phyloP scores from a whole-genome alignment of 225 moss, liverwort and hornwort species.

The Polytrichum commune region DNA sequence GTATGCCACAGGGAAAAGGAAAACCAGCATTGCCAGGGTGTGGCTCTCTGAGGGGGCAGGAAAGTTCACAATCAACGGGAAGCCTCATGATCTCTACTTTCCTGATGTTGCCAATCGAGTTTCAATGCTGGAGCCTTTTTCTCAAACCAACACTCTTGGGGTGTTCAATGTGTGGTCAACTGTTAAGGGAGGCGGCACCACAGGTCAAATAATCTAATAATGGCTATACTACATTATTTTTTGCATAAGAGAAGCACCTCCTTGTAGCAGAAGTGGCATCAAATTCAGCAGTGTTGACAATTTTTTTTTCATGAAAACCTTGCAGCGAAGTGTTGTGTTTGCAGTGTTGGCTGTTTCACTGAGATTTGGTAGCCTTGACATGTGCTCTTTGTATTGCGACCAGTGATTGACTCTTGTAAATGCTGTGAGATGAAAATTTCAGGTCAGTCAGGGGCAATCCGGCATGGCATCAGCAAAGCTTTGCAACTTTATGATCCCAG shows the following conservation, averaged over 20 bases:
- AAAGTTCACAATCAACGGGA: slow-evolving; percentile 74
- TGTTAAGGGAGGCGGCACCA: slow-evolving; percentile 90
- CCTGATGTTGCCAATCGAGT: slow-evolving; percentile 88
- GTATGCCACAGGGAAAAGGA: slow-evolving; percentile 92
- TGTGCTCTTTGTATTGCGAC: neutral
- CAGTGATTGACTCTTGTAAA: neutral
- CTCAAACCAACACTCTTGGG: slow-evolving; percentile 74
- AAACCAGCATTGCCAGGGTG: slow-evolving; percentile 82
- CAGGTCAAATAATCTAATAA: slow-evolving; percentile 46
- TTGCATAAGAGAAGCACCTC: neutral
- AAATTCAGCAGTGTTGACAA: neutral
- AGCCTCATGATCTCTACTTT: slow-evolving; percentile 78
- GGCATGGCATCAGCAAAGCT: slow-evolving; percentile 97
- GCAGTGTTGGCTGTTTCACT: too few relatives aligned
- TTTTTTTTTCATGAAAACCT: too few relatives aligned
- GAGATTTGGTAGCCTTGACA: neutral
- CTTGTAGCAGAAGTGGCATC: neutral
- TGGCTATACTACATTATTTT: neutral
- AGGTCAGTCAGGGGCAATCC: slow-evolving; percentile 95
- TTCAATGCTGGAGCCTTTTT: slow-evolving; percentile 85
- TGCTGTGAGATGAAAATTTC: slow-evolving; percentile 9
- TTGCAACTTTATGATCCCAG: slow-evolving; percentile 86
- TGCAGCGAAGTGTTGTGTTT: too few relatives aligned
- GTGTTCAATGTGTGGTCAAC: slow-evolving; percentile 84
- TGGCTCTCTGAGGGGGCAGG: slow-evolving; percentile 91